Base-by-base conservation (phyloP, 768 basidiomycete species). In the Russula brevipes region DNA sequence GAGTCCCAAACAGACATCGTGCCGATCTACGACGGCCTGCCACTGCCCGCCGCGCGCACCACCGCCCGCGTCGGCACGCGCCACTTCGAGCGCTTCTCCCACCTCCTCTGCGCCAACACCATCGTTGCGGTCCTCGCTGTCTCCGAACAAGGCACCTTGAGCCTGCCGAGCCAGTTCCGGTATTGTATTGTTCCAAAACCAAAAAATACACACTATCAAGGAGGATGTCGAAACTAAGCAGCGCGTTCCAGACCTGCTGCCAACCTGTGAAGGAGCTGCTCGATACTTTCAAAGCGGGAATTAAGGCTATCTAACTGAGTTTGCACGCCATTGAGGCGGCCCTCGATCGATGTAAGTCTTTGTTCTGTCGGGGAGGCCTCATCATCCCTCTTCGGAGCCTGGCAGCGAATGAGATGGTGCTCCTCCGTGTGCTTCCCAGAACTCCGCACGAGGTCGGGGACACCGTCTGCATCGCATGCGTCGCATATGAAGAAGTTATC, bases 321-420 rank as follows among this genome's bases (percentile, higher is more conserved):
- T 35, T 59, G 57, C 33, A 54, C 19, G n/a, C 30, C 8, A 36
- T 33, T 14, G 14, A 63, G 51, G 17, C 51, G 57, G 30, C 31
- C 57, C 35, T 63, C 57, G 0, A 63, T 42, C 24, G 45, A 53
- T 1, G 33, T 31, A 3, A 58, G 57, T 54, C 57, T 35, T 30
- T 58, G 45, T 2, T 54, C 62, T 16, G 50, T 31, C 5, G 61
- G 19, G 14, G 11, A 19, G 9, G 30, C 30, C 19, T 1, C 11
- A 2, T 41, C 51, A 1, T 49, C 51, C 2, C 24, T 30, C 57
- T 16, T 30, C 3, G 57, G 51, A 2, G 38, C 51, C 17, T n/a
- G 50, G 51, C 64, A 65, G 19, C 60, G 64, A 38, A 65, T 57
- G 10, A 65, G 56, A 42, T 45, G 44, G 8, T 65, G 64, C 0